Evolutionary conservation across 352 stramenopile genomes (phyloP).

Genomic region (Halophytophthora polymorphica): DNA sequence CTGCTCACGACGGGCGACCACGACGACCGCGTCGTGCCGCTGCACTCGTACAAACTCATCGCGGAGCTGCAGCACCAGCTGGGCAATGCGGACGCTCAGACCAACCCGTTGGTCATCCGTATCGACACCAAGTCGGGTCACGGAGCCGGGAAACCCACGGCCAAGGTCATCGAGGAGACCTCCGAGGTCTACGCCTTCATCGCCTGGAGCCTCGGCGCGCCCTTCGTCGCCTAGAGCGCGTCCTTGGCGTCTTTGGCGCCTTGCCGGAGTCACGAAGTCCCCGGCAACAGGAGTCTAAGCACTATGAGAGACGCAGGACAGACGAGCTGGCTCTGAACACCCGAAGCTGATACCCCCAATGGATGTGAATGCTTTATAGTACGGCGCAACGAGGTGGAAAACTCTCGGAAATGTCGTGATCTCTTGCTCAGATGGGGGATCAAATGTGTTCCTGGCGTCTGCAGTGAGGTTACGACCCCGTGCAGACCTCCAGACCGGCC

Average conservation of each 20-base stretch:
- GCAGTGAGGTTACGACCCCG: slow-evolving; percentile 6
- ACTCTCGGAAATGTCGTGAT: too few relatives aligned
- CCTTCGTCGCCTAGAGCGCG: slow-evolving; percentile 36
- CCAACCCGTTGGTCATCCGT: slow-evolving; percentile 84
- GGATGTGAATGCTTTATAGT: too few relatives aligned
- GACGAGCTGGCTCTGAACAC: not conserved
- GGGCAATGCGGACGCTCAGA: slow-evolving; percentile 50
- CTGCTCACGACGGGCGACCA: slow-evolving; percentile 89
- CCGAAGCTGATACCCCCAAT: too few relatives aligned
- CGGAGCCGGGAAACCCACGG: slow-evolving; percentile 85
- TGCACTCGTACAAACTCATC: slow-evolving; percentile 91
- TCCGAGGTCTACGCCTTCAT: slow-evolving; percentile 88
- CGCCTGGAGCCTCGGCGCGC: slow-evolving; percentile 55
- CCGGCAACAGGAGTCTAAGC: too few relatives aligned
- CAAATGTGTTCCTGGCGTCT: too few relatives aligned
- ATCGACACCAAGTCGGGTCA: slow-evolving; percentile 90
- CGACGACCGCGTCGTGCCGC: slow-evolving; percentile 87
- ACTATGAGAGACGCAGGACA: too few relatives aligned
- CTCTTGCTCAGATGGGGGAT: too few relatives aligned
- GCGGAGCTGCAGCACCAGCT: slow-evolving; percentile 83
- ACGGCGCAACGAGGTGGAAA: too few relatives aligned
- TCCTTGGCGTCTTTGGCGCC: too few relatives aligned
- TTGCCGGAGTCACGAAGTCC: too few relatives aligned
- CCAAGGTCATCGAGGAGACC: slow-evolving; percentile 86
- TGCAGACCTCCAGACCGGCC: slow-evolving; percentile 11